These are phyloP conservation scores for Chlamydomonas asymmetrica DNA, from an alignment of 139 green algal genomes.

Conservation along the genomic window DNA sequence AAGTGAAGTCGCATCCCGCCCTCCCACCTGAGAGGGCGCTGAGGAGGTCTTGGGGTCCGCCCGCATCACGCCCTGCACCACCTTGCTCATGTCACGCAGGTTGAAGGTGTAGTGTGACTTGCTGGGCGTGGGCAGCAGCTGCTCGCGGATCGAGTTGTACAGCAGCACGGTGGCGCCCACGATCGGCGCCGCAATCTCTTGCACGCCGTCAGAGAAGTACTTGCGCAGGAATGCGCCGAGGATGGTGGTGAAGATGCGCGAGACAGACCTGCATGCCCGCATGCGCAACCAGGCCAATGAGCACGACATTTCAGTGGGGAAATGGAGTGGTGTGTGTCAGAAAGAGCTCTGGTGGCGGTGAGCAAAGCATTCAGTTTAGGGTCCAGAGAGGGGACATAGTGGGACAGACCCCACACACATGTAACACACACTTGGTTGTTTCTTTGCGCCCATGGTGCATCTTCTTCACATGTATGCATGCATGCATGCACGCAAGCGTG, in stretches of 20 bases:
- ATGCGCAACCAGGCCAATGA: no score
- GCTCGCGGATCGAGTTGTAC: constrained; percentile 68
- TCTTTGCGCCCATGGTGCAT: no score
- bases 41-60: constrained; percentile 49
- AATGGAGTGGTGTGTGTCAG: no score
- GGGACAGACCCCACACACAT: no score
- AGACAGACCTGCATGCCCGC: no score
- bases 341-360: no score
- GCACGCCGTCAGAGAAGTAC: constrained; percentile 55
- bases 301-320: no score
- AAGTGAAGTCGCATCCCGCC: no score
- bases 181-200: constrained; percentile 37
- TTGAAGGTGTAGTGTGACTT: constrained; percentile 85
- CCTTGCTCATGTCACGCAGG: constrained; percentile 73
- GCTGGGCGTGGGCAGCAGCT: constrained; percentile 74
- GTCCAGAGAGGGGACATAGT: no score
- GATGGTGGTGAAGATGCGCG: constrained; percentile 76
- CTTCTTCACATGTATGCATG: no score
- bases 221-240: constrained; percentile 58
- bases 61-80: constrained; percentile 75
- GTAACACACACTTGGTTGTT: neutral
- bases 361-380: no score
- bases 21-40: constrained; percentile 38
- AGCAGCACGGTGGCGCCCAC: constrained; percentile 56
- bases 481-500: no score